A percentile compares a stretch with the other conserved stretches of the same genome.
phyloP scores from a whole-genome alignment of 2,329 filamentous ascomycete species.

The Monilinia aucupariae region DNA sequence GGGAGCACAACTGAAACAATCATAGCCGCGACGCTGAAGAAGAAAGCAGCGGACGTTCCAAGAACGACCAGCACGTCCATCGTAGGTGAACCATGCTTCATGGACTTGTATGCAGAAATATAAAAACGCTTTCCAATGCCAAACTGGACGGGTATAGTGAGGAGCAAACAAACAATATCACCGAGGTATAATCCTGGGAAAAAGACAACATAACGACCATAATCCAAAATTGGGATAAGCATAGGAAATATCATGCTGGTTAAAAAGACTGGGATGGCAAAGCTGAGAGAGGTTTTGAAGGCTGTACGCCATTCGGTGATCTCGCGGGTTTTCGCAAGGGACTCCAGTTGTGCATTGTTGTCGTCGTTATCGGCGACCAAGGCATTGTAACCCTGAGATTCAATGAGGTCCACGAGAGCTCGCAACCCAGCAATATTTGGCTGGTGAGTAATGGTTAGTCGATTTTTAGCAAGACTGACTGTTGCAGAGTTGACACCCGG shows the following conservation, averaged over 20 bases:
- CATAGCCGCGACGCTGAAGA: constrained; percentile 90
- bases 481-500: constrained; percentile 70
- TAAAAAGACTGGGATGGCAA: constrained; percentile 85
- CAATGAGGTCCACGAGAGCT: constrained; percentile 73
- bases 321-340: constrained; percentile 90
- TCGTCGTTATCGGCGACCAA: constrained; percentile 87
- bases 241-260: constrained; percentile 94
- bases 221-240: constrained; percentile 69
- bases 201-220: constrained; percentile 61
- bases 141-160: constrained; percentile 93
- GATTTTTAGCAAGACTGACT: constrained; percentile 67
- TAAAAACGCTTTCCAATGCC: constrained; percentile 95
- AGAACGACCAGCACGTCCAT: constrained; percentile 97
- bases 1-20: constrained; percentile 67
- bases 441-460: constrained; percentile 68
- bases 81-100: constrained; percentile 85
- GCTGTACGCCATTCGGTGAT: constrained; percentile 87
- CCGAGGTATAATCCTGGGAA: constrained; percentile 77
- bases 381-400: constrained; percentile 80
- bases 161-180: constrained; percentile 73
- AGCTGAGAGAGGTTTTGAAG: constrained; percentile 70
- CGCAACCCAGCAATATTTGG: constrained; percentile 71
- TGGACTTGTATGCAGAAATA: constrained; percentile 82
- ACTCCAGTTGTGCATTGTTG: constrained; percentile 94
- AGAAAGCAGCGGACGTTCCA: constrained; percentile 91